Percentiles rank a stretch among this genome's conserved stretches.
These are phyloP conservation scores for Microthlaspi erraticum DNA, from an alignment of 345 rosid genomes.

Conservation along the genomic window DNA sequence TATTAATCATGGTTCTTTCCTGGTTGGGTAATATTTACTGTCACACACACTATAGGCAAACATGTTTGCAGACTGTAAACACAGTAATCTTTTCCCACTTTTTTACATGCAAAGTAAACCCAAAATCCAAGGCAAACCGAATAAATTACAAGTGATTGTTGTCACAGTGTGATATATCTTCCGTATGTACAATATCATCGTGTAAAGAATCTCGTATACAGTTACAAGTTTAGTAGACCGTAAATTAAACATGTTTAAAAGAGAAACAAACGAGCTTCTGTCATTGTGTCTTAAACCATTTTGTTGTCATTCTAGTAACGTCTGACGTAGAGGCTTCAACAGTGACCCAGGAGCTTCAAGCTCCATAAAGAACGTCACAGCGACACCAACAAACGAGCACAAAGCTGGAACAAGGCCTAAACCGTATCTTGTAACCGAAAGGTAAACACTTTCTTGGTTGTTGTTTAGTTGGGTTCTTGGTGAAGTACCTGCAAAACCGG, in stretches of 20 bases:
- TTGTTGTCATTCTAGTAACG: constrained; percentile 63
- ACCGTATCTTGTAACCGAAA: constrained; percentile 82
- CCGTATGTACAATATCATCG: constrained; percentile 35
- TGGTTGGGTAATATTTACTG: not conserved
- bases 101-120: not conserved
- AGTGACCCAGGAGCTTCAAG: constrained; percentile 49
- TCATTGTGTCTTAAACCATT: not conserved
- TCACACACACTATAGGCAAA: not conserved
- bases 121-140: not conserved
- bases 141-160: not conserved
- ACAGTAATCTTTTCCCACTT: not conserved
- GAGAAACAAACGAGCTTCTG: not conserved
- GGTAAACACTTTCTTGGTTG: constrained; percentile 26
- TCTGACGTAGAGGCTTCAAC: constrained; percentile 54
- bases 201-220: constrained; percentile 2
- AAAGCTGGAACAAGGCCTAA: constrained; percentile 86
- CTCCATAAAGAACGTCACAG: constrained; percentile 73
- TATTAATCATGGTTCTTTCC: not conserved
- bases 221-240: constrained; percentile 15
- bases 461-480: constrained; percentile 45
- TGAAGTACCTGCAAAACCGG: constrained; percentile 65
- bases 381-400: constrained; percentile 76
- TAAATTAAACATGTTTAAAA: constrained; percentile 12
- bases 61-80: not conserved
- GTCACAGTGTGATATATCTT: constrained; percentile 24